A percentile compares a stretch with the other conserved stretches of the same genome.
These are phyloP conservation scores for Populus alba DNA, from an alignment of 345 rosid species.

Conservation along the genomic window DNA sequence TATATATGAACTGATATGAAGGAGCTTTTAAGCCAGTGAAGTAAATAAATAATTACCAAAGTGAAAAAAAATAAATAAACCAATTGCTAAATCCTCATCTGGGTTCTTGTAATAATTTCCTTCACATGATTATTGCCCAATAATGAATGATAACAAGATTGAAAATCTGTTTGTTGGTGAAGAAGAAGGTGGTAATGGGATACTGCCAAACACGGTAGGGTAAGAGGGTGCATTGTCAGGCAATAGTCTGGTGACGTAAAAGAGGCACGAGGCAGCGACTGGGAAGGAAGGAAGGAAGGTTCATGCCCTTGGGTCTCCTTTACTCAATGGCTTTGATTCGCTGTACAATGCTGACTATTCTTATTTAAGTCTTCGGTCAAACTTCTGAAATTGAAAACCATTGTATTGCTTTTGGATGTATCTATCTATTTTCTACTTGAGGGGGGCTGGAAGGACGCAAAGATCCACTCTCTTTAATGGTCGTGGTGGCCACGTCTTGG, in stretches of 20 bases:
- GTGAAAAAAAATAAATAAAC: background rate
- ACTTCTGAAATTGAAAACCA: background rate
- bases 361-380: background rate
- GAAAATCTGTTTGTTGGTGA: slow-evolving; percentile 10
- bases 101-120: background rate
- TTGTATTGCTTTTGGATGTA: background rate
- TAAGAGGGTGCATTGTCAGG: slow-evolving; percentile 64
- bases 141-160: background rate
- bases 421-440: background rate
- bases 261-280: background rate
- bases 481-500: background rate
- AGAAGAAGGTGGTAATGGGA: slow-evolving; percentile 59
- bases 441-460: background rate
- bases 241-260: slow-evolving; percentile 1
- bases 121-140: slow-evolving; percentile 1
- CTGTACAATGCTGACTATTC: background rate
- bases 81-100: background rate
- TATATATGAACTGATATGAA: background rate
- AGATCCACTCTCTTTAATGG: background rate
- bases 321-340: background rate
- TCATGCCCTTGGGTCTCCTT: background rate
- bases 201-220: slow-evolving; percentile 66
- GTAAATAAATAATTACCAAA: background rate
- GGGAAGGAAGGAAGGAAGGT: background rate
- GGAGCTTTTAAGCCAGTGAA: no score